Conservation (phyloP, 768 basidiomycete species). For the Panaeolus cyanescens region DNA sequence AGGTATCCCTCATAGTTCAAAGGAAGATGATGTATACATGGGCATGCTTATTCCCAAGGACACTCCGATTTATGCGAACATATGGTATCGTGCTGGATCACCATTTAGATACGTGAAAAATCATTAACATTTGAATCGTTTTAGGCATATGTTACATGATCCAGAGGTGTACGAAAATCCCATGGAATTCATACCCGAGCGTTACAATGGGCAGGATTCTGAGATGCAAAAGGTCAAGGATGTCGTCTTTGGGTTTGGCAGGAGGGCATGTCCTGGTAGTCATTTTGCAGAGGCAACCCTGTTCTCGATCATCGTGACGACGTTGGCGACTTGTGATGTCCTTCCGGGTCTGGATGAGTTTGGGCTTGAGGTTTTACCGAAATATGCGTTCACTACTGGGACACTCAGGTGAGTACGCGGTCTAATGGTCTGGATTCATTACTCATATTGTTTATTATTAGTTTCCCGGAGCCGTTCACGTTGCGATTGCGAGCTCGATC, state of each 20-base stretch:
- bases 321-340: constrained; percentile 21
- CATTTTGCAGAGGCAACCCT: constrained; percentile 33
- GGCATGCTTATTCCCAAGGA: constrained; percentile 45
- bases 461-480: constrained; percentile 23
- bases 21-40: constrained; percentile 42
- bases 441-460: neutral
- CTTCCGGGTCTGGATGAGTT: constrained; percentile 28
- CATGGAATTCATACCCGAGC: constrained; percentile 10
- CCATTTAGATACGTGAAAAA: neutral
- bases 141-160: constrained; percentile 6
- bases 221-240: constrained; percentile 18
- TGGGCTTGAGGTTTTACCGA: constrained; percentile 24
- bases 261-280: constrained; percentile 33
- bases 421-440: too few species aligned
- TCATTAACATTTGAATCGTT: neutral
- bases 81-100: constrained; percentile 19
- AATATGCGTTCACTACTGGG: constrained; percentile 16
- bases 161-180: constrained; percentile 2
- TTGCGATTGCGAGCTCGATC: constrained; percentile 22
- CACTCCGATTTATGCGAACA: constrained; percentile 28
- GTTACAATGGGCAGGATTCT: constrained; percentile 2
- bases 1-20: neutral
- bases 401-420: constrained; percentile 22
- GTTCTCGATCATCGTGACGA: constrained; percentile 32
- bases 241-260: constrained; percentile 27